phyloP scores from a whole-genome alignment of 2,329 filamentous ascomycete species.

The Torrubiellomyces zombiae region DNA sequence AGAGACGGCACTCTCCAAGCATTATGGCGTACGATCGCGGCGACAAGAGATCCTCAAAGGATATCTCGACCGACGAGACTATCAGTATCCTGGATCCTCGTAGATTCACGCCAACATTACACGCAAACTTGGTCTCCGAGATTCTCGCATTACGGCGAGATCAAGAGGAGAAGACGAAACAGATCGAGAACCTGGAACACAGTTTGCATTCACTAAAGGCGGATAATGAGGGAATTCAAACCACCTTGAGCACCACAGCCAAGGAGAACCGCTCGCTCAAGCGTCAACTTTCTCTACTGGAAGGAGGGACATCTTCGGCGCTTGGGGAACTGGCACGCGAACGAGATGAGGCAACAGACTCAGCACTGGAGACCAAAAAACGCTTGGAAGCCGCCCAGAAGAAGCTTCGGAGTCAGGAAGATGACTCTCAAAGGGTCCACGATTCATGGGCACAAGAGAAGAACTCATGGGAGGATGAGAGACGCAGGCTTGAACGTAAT shows the following conservation, averaged over 20 bases:
- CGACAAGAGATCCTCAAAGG: slow-evolving; percentile 35
- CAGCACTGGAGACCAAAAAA: slow-evolving; percentile 52
- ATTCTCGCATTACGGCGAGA: slow-evolving; percentile 78
- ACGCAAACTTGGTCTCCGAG: slow-evolving; percentile 87
- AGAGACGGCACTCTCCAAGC: slow-evolving; percentile 40
- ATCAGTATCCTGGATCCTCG: slow-evolving; percentile 71
- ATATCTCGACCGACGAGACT: slow-evolving; percentile 47
- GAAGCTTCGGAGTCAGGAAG: slow-evolving; percentile 62
- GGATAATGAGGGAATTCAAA: slow-evolving; percentile 57
- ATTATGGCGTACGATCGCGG: slow-evolving; percentile 24
- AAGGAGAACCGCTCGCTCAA: slow-evolving; percentile 72
- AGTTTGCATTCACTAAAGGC: slow-evolving; percentile 52
- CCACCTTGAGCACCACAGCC: slow-evolving; percentile 41
- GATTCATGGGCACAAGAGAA: slow-evolving; percentile 73
- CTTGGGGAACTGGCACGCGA: slow-evolving; percentile 71
- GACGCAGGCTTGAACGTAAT: slow-evolving; percentile 65
- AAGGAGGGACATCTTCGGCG: slow-evolving; percentile 76
- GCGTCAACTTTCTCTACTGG: slow-evolving; percentile 70
- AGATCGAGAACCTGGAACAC: slow-evolving; percentile 72
- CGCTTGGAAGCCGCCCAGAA: slow-evolving; percentile 66
- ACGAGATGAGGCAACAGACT: slow-evolving; percentile 67
- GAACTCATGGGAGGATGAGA: slow-evolving; percentile 70
- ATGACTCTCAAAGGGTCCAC: slow-evolving; percentile 65
- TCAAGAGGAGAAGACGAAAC: slow-evolving; percentile 72
- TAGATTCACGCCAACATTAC: slow-evolving; percentile 84